Conservation (phyloP, 129 eudicot genomes). For the Calendula officinalis region DNA sequence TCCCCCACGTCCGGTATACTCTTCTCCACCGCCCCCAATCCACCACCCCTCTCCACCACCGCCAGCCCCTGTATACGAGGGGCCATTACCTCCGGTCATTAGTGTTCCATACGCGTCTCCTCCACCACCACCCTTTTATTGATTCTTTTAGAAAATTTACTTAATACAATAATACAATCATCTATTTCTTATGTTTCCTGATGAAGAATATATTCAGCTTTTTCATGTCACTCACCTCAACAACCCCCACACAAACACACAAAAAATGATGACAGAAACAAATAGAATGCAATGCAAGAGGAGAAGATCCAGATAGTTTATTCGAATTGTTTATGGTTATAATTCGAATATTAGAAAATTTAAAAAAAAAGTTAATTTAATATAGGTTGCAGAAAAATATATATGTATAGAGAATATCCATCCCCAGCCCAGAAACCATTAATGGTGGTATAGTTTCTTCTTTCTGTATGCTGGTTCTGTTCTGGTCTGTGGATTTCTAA, state of each 20-base stretch:
- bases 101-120: slow-evolving; percentile 79
- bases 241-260: slow-evolving; percentile 11
- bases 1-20: slow-evolving; percentile 29
- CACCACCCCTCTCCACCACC: slow-evolving; percentile 29
- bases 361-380: slow-evolving; percentile 7
- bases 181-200: slow-evolving; percentile 7
- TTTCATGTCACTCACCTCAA: neutral
- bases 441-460: slow-evolving; percentile 16
- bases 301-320: slow-evolving; percentile 35
- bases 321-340: slow-evolving; percentile 36
- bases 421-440: slow-evolving; percentile 26
- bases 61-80: slow-evolving; percentile 55
- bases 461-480: slow-evolving; percentile 28
- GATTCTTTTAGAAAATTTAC: slow-evolving; percentile 45
- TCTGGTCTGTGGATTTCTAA: slow-evolving; percentile 41
- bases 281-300: slow-evolving; percentile 34
- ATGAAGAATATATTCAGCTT: neutral
- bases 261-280: slow-evolving; percentile 26
- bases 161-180: slow-evolving; percentile 23
- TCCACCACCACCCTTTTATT: slow-evolving; percentile 84
- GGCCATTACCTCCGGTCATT: slow-evolving; percentile 69
- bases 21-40: slow-evolving; percentile 46
- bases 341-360: slow-evolving; percentile 30
- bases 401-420: slow-evolving; percentile 54
- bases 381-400: slow-evolving; percentile 41